A percentile compares a stretch with the other conserved stretches of the same genome.
These are phyloP conservation scores for Cutaneotrichosporon sp. DNA, from an alignment of 1,284 basidiomycete genomes.

Conservation along the genomic window DNA sequence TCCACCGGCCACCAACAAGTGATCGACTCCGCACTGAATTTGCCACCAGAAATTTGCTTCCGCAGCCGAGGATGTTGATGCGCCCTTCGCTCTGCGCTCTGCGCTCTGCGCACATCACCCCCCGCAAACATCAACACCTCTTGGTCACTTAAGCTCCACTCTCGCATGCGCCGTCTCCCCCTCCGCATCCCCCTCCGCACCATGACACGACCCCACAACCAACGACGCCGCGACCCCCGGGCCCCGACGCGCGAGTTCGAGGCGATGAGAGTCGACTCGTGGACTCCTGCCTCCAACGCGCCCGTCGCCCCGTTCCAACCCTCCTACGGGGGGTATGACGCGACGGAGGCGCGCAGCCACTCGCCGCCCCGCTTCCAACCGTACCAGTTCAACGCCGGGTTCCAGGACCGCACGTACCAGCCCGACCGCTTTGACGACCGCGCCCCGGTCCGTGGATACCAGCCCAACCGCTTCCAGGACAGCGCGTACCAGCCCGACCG, in stretches of 20 bases:
- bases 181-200: background rate
- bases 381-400: too few relatives aligned
- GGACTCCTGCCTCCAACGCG: background rate
- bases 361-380: too few relatives aligned
- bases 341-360: background rate
- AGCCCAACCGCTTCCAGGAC: too few relatives aligned
- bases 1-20: too few relatives aligned
- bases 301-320: background rate
- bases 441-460: too few relatives aligned
- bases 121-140: background rate
- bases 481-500: background rate
- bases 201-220: background rate
- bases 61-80: too few relatives aligned
- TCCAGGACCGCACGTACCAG: background rate
- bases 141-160: too few relatives aligned
- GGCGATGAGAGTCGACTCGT: background rate
- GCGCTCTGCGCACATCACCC: too few relatives aligned
- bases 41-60: too few relatives aligned
- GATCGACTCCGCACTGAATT: too few relatives aligned
- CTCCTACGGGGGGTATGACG: background rate
- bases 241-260: background rate
- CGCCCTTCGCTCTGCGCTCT: too few relatives aligned
- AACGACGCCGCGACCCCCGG: background rate
- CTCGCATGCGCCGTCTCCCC: background rate
- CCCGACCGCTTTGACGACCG: background rate